phyloP scores from a whole-genome alignment of 257 asterid species.

The Solanum sitiens region DNA sequence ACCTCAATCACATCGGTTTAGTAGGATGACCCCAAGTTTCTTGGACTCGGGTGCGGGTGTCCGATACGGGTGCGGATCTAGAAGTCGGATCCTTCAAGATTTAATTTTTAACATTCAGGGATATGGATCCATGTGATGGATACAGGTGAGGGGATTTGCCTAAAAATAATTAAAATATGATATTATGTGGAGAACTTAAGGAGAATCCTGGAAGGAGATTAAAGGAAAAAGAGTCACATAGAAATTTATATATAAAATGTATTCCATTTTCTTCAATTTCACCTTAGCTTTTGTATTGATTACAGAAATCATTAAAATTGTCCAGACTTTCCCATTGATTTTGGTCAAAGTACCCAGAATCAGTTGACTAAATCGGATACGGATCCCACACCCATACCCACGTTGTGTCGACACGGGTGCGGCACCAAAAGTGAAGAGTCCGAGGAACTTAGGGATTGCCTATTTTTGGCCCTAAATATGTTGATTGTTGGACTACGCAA shows the following conservation, averaged over 20 bases:
- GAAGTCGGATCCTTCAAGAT: neutral
- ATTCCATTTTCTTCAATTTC: neutral
- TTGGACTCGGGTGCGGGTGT: neutral
- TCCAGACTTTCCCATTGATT: neutral
- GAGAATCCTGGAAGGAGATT: neutral
- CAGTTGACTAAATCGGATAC: neutral
- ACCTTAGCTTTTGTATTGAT: neutral
- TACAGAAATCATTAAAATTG: neutral
- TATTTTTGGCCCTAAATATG: neutral
- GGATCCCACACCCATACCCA: neutral
- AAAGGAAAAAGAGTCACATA: neutral
- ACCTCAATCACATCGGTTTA: neutral
- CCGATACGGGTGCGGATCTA: no score
- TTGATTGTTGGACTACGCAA: neutral
- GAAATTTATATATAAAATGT: neutral
- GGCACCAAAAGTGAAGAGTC: neutral
- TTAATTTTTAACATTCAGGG: neutral
- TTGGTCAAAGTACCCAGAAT: neutral
- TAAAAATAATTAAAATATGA: no score
- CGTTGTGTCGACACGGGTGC: neutral
- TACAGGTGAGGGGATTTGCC: neutral
- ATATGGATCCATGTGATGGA: neutral
- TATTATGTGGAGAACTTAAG: neutral
- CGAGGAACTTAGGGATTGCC: neutral
- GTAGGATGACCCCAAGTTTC: neutral